phyloP scores from a whole-genome alignment of 192 early-diverging fungal species.

The Tieghemiomyces parasiticus region DNA sequence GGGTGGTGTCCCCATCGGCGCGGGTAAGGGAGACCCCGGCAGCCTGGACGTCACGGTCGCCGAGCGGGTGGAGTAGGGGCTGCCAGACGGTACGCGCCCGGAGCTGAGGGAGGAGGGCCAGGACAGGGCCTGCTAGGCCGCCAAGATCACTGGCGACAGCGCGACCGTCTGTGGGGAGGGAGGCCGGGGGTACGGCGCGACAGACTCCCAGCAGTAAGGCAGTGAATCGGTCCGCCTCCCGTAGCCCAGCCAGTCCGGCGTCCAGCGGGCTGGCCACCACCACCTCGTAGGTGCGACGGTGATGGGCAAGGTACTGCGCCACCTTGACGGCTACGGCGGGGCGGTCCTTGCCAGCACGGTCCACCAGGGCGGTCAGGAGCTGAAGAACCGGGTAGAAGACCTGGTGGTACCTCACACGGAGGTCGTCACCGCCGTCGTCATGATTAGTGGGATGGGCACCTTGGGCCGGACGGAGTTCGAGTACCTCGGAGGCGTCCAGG shows the following conservation, averaged over 20 bases:
- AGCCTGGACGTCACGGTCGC: background rate
- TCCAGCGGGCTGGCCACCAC: too few relatives aligned
- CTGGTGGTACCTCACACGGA: constrained; percentile 41
- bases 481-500: constrained; percentile 51
- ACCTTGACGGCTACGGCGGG: constrained; percentile 27
- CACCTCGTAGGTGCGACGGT: constrained; percentile 21
- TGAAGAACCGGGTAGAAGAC: constrained; percentile 44
- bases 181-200: background rate
- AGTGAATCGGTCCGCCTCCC: constrained; percentile 21
- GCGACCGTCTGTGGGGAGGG: background rate
- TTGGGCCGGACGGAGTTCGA: constrained; percentile 47
- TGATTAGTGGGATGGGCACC: constrained; percentile 18
- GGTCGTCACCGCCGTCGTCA: constrained; percentile 3
- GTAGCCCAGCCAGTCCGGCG: too few relatives aligned
- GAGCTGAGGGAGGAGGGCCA: background rate
- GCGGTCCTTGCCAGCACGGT: constrained; percentile 27
- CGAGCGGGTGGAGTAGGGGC: background rate
- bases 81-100: background rate
- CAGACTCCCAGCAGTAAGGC: constrained; percentile 12
- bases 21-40: background rate
- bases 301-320: constrained; percentile 25
- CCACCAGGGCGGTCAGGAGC: constrained; percentile 35
- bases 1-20: background rate
- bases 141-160: background rate
- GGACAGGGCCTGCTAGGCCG: background rate